Evolutionary conservation across 2,329 filamentous ascomycete genomes (phyloP), one percentile per base, ranked within the genome.

Genomic region (Colletotrichum incanum): DNA sequence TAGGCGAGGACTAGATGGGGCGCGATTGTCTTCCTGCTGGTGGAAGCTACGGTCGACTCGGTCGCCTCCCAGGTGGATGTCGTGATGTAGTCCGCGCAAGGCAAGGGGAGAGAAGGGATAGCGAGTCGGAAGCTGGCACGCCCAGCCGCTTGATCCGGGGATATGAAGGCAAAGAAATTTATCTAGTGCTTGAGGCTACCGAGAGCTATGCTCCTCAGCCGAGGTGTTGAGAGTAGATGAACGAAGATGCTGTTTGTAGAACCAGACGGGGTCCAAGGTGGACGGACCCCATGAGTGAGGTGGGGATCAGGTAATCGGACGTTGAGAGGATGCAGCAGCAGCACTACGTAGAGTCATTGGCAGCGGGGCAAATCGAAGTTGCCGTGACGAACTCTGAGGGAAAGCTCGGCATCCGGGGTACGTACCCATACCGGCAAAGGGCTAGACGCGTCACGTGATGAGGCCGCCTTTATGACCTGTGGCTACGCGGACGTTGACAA

Each of bases 201-300:
- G 50, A 55, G 45, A 56, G 26, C 58, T 65, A 62, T 31, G 45
- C 39, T 34, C 52, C 39, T 54, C 45, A 18, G 43, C 16, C 37
- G 26, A 55, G n/a, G 59, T 45, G 52, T 45, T 64, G 14, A 54
- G 41, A 28, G 16, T 23, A 37, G 62, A 56, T 71, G 26, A 58
- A 56, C 49, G 47, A 58, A 62, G 69, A 64, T 64, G 65, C 23
- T 64, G 65, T 43, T 49, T 65, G 54, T 60, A 71, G 59, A 74
- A 60, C 59, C 31, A 59, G 77, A 78, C 76, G 80, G 79, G 73
- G 80, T 79, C 79, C 80, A 77, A 71, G 78, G 74, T 78, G 79
- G 69, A 77, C 75, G 79, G 79, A 82, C 80, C 80, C 80, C 80
- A 77, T 78, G 74, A 77, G 77, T 77, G 75, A 77, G 76, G 76